Evolutionary conservation across 2,329 filamentous ascomycete species (phyloP), one percentile per base, ranked within the genome.

Genomic region (Dactylella cylindrospora): DNA sequence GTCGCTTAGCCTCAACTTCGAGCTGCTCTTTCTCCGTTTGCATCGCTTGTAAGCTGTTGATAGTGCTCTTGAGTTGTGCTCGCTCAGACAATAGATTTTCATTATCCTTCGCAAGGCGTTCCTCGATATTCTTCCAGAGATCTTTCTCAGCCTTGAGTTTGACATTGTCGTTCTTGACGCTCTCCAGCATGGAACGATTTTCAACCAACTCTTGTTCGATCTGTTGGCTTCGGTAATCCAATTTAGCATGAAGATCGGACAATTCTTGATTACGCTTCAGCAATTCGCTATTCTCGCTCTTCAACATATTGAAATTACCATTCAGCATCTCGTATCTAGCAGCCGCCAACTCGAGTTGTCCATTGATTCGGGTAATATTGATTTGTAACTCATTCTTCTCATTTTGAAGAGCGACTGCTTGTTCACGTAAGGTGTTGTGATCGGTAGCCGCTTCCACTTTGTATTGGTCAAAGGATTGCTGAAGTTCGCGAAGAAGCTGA

Each of bases 91-190:
- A 80, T 9, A 97, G 77, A 15, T 76, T 82, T 70, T 95, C 89
- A 66, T 93, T 95, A 70, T 97, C 90, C 68, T 93, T 88, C 65
- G 82, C 86, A 35, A 97, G 78, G 46, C 94, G 84, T 65, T 87
- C 85, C 71, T 97, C 90, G 26, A 96, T 95, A 52, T 86, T 88
- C 75, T 93, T 95, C 86, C 88, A 95, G 7, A 98, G 78, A 29
- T 89, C 86, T 75, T 95, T 95, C 73, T 97, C 91, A 0, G 91
- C 90, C 72, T 95, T 95, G 26, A 96, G 80, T 70, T 97, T 96
- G 12, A 90, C 85, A 49, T 85, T 89, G 71, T 98, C 93, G 66
- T 89, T 90, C 46, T 90, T 86, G 73, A 96, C 81, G 70, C 89
- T 90, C 70, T 98, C 91, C 2, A 87, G 78, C 46, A 91, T 75